Base-by-base conservation (phyloP, 371 early-diverging fungal species). In the Catenaria anguillulae region DNA sequence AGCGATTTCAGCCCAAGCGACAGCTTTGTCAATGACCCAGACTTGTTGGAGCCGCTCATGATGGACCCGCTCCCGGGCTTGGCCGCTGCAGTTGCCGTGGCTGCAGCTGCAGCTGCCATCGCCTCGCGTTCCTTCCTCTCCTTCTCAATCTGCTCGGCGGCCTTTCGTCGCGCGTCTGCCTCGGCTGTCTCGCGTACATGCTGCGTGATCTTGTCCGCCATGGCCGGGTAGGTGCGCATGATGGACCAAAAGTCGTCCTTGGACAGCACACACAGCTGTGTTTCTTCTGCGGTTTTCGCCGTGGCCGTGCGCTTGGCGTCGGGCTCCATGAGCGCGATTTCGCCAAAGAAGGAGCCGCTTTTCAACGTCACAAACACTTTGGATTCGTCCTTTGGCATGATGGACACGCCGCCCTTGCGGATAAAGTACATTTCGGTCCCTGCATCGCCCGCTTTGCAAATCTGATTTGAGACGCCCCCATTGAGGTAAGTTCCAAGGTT, bases 351-450 rank as follows among this genome's bases (percentile, higher is more conserved):
- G 1, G n/a, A 26, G 23, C 62, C 62, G 26, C 12, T 31, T 5
- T 42, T 12, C 4, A 62, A 31, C 23, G n/a, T 46, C 2, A 42
- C 62, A 1, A 62, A n/a, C 17, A 52, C 54, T 19, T 35, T 55
- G 29, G 56, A 34, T 15, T 52, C 62, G 42, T 55, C 62, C 31
- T 21, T 19, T n/a, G 55, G 36, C 6, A 52, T 2, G 21, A 62
- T 33, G 12, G 55, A 33, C 23, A 55, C 56, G 26, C 33, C 12
- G 8, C 62, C 62, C 2, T 35, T 10, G 17, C 42, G 33, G 24
- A 62, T 37, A 23, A 62, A 62, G 42, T 56, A 62, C 56, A 56
- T 56, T 54, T 62, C 62, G 17, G 55, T 3, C 2, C 55, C 62
- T 19, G 48, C 5, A 3, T 62, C 58, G 35, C 62, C 62, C 12